Conservation (phyloP, 257 asterid genomes). For the Lantana camara region DNA sequence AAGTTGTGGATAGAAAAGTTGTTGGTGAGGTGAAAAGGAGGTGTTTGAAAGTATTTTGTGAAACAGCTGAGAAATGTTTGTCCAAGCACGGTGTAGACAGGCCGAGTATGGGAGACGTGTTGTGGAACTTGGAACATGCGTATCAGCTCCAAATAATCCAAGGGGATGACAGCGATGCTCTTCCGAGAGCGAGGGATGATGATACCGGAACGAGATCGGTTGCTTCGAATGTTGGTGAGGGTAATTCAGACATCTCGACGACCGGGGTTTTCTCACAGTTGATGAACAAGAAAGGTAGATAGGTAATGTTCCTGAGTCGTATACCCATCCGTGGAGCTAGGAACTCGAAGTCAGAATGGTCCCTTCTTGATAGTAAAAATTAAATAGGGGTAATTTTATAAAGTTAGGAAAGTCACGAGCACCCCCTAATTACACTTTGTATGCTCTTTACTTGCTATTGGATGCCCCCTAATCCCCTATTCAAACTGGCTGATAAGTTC, state of each 20-base stretch:
- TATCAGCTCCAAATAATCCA: conserved; percentile 53
- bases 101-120: conserved; percentile 55
- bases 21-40: conserved; percentile 39
- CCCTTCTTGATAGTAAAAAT: too few relatives aligned
- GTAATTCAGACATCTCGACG: conserved; percentile 41
- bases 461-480: too few relatives aligned
- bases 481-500: too few relatives aligned
- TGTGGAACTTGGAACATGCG: conserved; percentile 61
- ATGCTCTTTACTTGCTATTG: background rate
- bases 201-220: conserved; percentile 21
- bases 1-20: conserved; percentile 39
- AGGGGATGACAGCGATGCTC: conserved; percentile 1
- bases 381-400: too few relatives aligned
- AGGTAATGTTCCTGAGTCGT: background rate
- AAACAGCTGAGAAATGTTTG: conserved; percentile 55
- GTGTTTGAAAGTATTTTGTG: conserved; percentile 39
- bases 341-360: too few relatives aligned
- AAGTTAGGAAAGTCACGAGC: too few relatives aligned
- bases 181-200: conserved; percentile 11
- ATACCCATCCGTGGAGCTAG: too few relatives aligned
- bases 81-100: conserved; percentile 48
- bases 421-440: too few relatives aligned
- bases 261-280: conserved; percentile 57
- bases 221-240: conserved; percentile 21
- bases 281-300: conserved; percentile 52